Conservation (phyloP, 495 filamentous ascomycete species). For the Entonaema liquescens region DNA sequence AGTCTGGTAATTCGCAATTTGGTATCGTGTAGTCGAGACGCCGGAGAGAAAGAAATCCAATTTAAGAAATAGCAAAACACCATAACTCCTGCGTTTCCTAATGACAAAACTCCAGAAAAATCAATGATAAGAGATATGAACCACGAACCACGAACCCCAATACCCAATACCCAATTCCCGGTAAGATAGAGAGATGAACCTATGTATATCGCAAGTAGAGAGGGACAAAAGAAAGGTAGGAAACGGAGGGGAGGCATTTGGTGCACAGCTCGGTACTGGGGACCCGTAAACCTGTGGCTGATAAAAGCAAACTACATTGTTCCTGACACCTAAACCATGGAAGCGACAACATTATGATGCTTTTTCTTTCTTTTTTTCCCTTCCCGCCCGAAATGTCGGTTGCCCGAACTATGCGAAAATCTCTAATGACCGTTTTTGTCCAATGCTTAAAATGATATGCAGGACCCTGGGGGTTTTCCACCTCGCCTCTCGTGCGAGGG, state of each 20-base stretch:
- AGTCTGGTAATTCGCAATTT: conserved; percentile 43
- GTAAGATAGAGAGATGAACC: conserved; percentile 16
- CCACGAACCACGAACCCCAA: conserved; percentile 12
- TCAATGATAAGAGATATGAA: conserved; percentile 10
- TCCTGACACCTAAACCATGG: conserved; percentile 40
- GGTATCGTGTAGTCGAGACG: conserved; percentile 32
- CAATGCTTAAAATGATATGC: conserved; percentile 42
- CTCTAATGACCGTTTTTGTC: conserved; percentile 44
- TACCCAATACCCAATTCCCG: conserved; percentile 21
- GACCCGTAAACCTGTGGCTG: conserved; percentile 34
- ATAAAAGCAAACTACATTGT: conserved; percentile 39
- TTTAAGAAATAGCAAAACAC: conserved; percentile 19
- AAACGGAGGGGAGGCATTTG: conserved; percentile 37
- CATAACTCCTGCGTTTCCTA: conserved; percentile 24
- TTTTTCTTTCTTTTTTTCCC: conserved; percentile 11
- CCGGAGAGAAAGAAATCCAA: conserved; percentile 6
- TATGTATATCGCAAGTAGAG: conserved; percentile 26
- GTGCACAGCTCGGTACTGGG: conserved; percentile 40
- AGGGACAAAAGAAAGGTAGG: conserved; percentile 35
- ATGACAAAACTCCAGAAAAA: conserved; percentile 16
- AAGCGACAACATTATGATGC: conserved; percentile 37
- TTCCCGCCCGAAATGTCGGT: conserved; percentile 45
- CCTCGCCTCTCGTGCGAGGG: conserved; percentile 29
- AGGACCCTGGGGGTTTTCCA: conserved; percentile 5
- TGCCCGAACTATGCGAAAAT: conserved; percentile 49